Evolutionary conservation across 306 rosid species (phyloP).

Genomic region (Sechiopsis laciniata): DNA sequence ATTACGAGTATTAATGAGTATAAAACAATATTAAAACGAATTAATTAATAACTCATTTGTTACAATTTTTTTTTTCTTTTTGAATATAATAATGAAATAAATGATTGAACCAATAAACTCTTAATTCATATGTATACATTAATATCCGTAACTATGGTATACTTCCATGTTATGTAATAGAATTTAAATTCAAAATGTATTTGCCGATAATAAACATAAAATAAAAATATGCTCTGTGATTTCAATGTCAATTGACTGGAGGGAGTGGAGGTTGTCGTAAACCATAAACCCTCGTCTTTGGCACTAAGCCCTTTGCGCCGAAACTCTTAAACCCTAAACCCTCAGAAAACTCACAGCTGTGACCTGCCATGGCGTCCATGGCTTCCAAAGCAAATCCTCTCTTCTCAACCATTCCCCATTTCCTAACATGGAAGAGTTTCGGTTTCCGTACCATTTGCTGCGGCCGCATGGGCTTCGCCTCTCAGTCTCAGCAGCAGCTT

Average conservation of each 20-base stretch:
- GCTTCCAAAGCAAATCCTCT: conserved; percentile 46
- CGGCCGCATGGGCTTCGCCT: conserved; percentile 53
- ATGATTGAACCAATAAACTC: no score
- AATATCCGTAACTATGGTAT: no score
- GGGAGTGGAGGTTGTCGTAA: not conserved
- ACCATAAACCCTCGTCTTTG: not conserved
- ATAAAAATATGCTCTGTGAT: no score
- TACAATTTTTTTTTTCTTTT: no score
- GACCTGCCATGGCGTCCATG: conserved; percentile 38
- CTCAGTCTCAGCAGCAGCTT: conserved; percentile 36
- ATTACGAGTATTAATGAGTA: no score
- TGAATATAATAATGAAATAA: no score
- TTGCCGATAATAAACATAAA: no score
- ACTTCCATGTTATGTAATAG: no score
- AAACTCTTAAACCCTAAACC: conserved; percentile 23
- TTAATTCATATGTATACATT: no score
- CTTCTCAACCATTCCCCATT: conserved; percentile 38
- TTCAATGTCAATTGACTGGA: not conserved
- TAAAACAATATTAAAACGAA: no score
- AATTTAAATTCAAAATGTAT: no score
- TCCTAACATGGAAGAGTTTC: conserved; percentile 42
- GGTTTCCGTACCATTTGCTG: conserved; percentile 51
- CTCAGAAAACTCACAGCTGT: not conserved
- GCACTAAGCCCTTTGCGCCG: not conserved
- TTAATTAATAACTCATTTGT: no score